Conservation (phyloP, 1,139 yeast genomes). For the Debaryomyces psychrophilus region DNA sequence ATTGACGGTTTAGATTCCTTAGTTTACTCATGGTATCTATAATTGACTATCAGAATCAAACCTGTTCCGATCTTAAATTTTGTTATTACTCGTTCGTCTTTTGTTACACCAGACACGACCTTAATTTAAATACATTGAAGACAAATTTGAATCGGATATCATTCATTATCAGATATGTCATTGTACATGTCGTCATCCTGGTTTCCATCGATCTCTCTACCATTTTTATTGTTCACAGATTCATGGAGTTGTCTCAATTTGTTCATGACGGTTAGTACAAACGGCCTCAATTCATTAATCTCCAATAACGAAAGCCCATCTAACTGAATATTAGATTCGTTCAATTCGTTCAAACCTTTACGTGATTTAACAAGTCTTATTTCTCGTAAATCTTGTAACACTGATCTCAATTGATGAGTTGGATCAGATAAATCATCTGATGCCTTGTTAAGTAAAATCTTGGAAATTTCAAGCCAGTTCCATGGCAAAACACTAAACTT, state of each 20-base stretch:
- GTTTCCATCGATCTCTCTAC: constrained; percentile 28
- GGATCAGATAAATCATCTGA: constrained; percentile 76
- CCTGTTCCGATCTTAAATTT: background rate
- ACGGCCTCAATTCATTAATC: constrained; percentile 85
- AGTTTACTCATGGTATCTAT: constrained; percentile 33
- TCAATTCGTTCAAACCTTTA: constrained; percentile 74
- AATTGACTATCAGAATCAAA: background rate
- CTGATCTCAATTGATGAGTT: constrained; percentile 62
- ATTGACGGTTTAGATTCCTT: constrained; percentile 33
- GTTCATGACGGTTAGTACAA: constrained; percentile 78
- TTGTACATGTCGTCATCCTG: constrained; percentile 24
- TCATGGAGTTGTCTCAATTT: constrained; percentile 61
- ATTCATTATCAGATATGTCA: constrained; percentile 11
- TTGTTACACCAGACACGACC: constrained; percentile 8
- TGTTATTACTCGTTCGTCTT: background rate
- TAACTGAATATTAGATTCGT: constrained; percentile 81
- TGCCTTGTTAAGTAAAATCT: constrained; percentile 66
- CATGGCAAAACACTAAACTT: constrained; percentile 76
- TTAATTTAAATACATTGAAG: constrained; percentile 10
- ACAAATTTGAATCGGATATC: constrained; percentile 12
- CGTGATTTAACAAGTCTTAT: constrained; percentile 79
- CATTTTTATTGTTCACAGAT: constrained; percentile 31
- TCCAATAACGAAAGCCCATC: constrained; percentile 84
- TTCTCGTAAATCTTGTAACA: constrained; percentile 83
- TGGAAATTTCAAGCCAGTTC: constrained; percentile 85